Evolutionary conservation across 225 moss, liverwort and hornwort species (phyloP), one percentile per base, ranked within the genome.

Genomic region (Ulota crispa): DNA sequence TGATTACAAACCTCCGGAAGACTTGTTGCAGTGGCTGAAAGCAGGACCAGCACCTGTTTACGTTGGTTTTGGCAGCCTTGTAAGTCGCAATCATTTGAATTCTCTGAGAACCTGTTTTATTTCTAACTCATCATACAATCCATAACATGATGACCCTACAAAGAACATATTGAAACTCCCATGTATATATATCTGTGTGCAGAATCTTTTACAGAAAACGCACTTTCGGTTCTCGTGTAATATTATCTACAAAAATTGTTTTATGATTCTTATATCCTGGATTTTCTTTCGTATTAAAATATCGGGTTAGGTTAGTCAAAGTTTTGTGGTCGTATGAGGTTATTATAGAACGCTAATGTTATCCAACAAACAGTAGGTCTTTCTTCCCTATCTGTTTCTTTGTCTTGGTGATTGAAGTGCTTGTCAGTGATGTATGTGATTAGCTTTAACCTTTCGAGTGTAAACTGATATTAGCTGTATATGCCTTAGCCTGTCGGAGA

Each of bases 21-120:
- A 92, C 79, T 73, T 99, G 83, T 39, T 89, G 84, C 87, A 91
- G 77, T 99, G 91, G 91, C 80, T 99, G 76, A 83, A 90, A 81
- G 90, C 92, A 63, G 98, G 98, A 79, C 81, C 92, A 27, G 79
- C 90, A 66, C 98, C 98, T 26, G 89, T 99, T 78, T 99, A 99
- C 81, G 73, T 99, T 68, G 98, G 95, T 64, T 99, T 99, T 82
- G 98, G 98, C 80, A 99, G 98, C 81, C 91, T 99, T 81, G 95
- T 94, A 89, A 89, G 93, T 92, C 39, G 54, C 54, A 32, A 73
- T 42, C 81, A 31, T 50, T 78, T 60, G 52, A 71, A 78, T 62
- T 26, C 23, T 16, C 53, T 81, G 30, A 36, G 47, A 21, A 26
- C 55, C 68, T 13, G 56, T 61, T 32, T 76, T 7, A 4, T 42